These are phyloP conservation scores for Diaporthe sp. DNA, from an alignment of 2,329 filamentous ascomycete species.

Conservation along the genomic window DNA sequence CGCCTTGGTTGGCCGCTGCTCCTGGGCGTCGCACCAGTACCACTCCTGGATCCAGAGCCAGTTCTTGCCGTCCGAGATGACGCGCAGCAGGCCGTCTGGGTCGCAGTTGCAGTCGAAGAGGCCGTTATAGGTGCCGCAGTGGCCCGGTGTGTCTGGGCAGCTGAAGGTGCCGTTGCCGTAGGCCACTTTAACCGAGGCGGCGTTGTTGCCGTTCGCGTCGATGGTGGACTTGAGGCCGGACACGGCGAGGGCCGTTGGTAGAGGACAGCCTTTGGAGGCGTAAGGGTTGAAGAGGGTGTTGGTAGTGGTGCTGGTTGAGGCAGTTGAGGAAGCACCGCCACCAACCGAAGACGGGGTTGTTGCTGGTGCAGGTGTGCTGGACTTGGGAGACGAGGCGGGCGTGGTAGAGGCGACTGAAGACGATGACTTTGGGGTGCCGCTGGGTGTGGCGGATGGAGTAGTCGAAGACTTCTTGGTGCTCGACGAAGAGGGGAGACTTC, in stretches of 20 bases:
- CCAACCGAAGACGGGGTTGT: background rate
- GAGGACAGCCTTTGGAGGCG: background rate
- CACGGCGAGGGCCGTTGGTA: background rate
- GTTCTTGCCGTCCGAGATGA: background rate
- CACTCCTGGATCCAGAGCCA: background rate
- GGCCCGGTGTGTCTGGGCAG: background rate
- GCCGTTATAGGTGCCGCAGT: background rate
- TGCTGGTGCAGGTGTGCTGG: background rate
- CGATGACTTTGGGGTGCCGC: conserved; percentile 7
- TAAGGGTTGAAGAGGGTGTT: background rate
- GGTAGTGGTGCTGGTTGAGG: background rate
- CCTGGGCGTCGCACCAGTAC: conserved; percentile 23
- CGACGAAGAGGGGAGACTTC: background rate
- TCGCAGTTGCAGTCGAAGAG: conserved; percentile 7
- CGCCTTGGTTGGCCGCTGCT: background rate
- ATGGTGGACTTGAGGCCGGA: background rate
- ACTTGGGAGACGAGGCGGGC: background rate
- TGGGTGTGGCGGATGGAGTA: background rate
- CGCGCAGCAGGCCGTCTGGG: background rate
- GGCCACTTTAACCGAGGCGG: background rate
- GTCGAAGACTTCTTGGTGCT: conserved; percentile 10
- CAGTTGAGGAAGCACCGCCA: background rate
- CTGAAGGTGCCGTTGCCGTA: conserved; percentile 27
- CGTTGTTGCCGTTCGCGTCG: background rate
- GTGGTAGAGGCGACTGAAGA: background rate